A percentile compares a stretch with the other conserved stretches of the same genome.
These are phyloP conservation scores for Paramyrothecium roridum DNA, from an alignment of 2,329 filamentous ascomycete genomes.

Conservation along the genomic window DNA sequence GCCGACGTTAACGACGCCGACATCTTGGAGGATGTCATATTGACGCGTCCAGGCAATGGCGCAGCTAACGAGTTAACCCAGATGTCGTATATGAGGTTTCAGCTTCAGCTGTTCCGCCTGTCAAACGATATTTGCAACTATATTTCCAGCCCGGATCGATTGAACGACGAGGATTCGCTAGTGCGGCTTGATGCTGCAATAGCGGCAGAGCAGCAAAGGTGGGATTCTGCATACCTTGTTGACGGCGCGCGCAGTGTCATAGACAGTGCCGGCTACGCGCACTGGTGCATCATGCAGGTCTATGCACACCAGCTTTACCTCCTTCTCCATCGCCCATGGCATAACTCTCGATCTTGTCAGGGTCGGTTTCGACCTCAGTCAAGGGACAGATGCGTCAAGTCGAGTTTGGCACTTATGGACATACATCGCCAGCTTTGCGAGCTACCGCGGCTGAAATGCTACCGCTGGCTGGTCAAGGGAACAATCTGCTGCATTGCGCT, in stretches of 20 bases:
- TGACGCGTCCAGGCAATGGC: neutral
- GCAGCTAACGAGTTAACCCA: constrained; percentile 1
- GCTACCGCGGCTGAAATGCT: constrained; percentile 8
- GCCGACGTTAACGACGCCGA: constrained; percentile 7
- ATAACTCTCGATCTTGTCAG: constrained; percentile 2
- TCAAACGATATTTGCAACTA: constrained; percentile 7
- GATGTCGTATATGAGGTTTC: constrained; percentile 10
- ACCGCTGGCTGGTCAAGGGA: constrained; percentile 12
- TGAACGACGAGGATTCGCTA: constrained; percentile 1
- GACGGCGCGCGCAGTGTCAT: constrained; percentile 9
- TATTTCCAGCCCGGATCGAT: constrained; percentile 1
- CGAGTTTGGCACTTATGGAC: constrained; percentile 9
- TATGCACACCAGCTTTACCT: constrained; percentile 15
- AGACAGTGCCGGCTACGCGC: constrained; percentile 10
- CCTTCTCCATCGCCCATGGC: constrained; percentile 11
- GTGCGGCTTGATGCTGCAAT: neutral
- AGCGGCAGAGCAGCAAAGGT: constrained; percentile 7
- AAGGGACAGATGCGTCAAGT: constrained; percentile 9
- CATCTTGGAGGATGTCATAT: constrained; percentile 4
- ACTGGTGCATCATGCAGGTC: constrained; percentile 12
- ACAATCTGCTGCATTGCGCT: constrained; percentile 8
- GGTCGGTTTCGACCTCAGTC: constrained; percentile 2
- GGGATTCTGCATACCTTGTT: constrained; percentile 9
- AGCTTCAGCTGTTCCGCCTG: constrained; percentile 9
- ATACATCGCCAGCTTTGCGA: constrained; percentile 11